Base-by-base conservation (phyloP, 1,284 basidiomycete genomes). In the Taiwanofungus camphoratus region DNA sequence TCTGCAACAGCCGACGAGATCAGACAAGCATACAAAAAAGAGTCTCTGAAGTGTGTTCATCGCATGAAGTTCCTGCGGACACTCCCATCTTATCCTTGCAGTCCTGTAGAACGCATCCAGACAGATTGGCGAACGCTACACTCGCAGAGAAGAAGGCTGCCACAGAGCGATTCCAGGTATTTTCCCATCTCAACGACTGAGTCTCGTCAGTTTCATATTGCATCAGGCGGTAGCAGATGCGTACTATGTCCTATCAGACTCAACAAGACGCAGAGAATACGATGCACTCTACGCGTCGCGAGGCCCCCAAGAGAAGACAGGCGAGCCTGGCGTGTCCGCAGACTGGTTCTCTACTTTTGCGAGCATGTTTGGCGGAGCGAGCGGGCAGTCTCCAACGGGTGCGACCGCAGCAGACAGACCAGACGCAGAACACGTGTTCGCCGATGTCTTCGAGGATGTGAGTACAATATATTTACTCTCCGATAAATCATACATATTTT, bases 211-310 rank as follows among this genome's bases (percentile, higher is more conserved):
- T 11, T 26, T 39, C 21, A 21, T 5, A 15, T 8, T n/a, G 0
- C 6, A 12, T 9, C 58, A 91, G 87, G 82, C 83, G 11, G 84
- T 97, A 48, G 92, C 94, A 39, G 93, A 98, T 67, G 94, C 94
- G 8, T 97, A 97, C 69, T 98, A 93, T 62, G 89, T 96, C 6
- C 78, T 98, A 20, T 94, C 90, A 1, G 91, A 97, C 64, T 64
- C 79, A 2, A 71, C 80, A 32, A 73, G 92, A 41, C 76, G 87
- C 42, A 69, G 62, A 52, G 93, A 97, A 65, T 97, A 97, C 58
- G 92, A 94, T 55, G 55, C 60, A 0, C 69, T 92, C 3, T 80
- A 88, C 62, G 55, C 66, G 7, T 70, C 77, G 3, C 74, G 72
- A 36, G 54, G 70, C 4, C 63, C 61, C 13, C 59, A 67, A 30